Base-by-base conservation (phyloP, 208 protist genomes). In the Angomonas desouzai region DNA sequence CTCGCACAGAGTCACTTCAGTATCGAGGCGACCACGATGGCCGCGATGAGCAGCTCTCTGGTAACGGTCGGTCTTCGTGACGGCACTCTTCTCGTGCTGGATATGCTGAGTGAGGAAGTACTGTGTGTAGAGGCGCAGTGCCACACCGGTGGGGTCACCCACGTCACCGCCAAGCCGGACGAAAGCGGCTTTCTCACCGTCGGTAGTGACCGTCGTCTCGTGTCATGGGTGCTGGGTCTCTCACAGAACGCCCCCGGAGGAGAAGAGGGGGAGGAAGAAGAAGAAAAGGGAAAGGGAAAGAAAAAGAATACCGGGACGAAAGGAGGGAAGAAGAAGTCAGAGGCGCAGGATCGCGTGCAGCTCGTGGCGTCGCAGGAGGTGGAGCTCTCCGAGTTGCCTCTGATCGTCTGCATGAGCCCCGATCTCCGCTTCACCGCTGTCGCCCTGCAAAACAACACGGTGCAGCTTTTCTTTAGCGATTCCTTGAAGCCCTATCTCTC, bases 381-480 rank as follows among this genome's bases (percentile, higher is more conserved):
- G 13, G 87, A 98, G 66, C 77, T 99, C 49, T 87, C 81, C 11
- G 97, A 99, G 68, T 78, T 96, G 38, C 92, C 98, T 4, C 70
- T 99, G 10, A 78, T 74, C 53, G 77, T 98, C n/a, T 59, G 38
- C 29, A 89, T 81, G 71, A 93, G 81, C 45, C 72, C 82, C 6
- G 84, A 99, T 60, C 74, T 72, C 2, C 87, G 87, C 47, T 93
- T 91, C 66, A 73, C 98, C n/a, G 94, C 90, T 0, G 92, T 98
- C 9, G 87, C 91, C 16, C 72, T 99, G 53, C 85, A 99, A 30
- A 98, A 99, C 85, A 89, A 91, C 64, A 99, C 95, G 22, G 92
- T 99, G 23, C 97, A 98, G 78, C 81, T 99, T 29, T 99, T 99
- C 81, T 98, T 97, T 71, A 79, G 66, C 3, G 98, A 99, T 73